Evolutionary conservation across 345 rosid genomes (phyloP), one percentile per base, ranked within the genome.

Genomic region (Cochlearia excelsa): DNA sequence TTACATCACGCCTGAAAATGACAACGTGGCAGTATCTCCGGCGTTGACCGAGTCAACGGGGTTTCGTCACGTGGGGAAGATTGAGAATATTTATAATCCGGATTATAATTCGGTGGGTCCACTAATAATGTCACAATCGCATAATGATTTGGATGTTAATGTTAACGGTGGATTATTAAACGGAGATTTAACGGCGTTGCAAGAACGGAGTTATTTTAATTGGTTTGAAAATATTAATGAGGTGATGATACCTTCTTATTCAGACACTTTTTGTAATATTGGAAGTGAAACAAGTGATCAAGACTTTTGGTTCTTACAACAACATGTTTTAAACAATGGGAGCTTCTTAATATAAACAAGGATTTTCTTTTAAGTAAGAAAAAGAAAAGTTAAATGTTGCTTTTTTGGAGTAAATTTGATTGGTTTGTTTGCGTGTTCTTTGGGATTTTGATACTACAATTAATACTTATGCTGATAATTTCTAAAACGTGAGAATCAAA

Each of bases 261-360:
- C 87, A 1, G 86, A 89, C 86, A 84, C 63, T 69, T 63, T 85
- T 62, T 89, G 87, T 88, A 78, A 82, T 70, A 47, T 71, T 16
- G 23, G 23, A 16, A 16, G 23, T 59, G 74, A 47, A 26, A 65
- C 54, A 62, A 69, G 46, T 46, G 78, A 71, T 43, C 97, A 87
- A 49, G 88, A 89, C 54, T 58, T 82, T 30, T 84, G 78, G 85
- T 79, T 74, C 65, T 70, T 77, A 82, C 83, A 81, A 59, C 85
- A 77, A 56, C 76, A 74, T 16, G 51, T 61, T 81, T 75, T 78
- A 77, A 16, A 60, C 69, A 73, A 73, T 68, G 80, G 69, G 75
- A 60, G 42, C 73, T 78, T 65, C 73, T 70, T 73, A 16, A 82
- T 16, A 16, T 16, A 16, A 16, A 16, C 23, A 16, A 16, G 23